These are phyloP conservation scores for Aspergillus sp. DNA, from an alignment of 2,329 filamentous ascomycete species.

Conservation along the genomic window DNA sequence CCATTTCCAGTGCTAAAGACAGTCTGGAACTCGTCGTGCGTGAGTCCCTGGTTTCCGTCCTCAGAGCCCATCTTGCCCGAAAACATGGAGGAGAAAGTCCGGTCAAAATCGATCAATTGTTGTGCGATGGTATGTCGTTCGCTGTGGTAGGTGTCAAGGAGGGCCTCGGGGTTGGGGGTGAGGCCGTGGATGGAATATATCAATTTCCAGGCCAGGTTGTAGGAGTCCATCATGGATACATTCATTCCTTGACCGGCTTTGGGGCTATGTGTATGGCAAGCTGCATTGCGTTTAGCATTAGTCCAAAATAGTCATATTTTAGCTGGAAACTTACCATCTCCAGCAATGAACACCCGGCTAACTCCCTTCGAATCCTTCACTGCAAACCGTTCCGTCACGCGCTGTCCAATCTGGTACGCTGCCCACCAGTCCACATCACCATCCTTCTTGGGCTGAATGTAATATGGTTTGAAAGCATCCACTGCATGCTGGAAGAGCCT, in stretches of 20 bases:
- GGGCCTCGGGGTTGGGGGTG: slow-evolving; percentile 19
- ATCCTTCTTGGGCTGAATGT: slow-evolving; percentile 51
- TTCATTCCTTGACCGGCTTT: slow-evolving; percentile 78
- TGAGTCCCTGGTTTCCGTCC: slow-evolving; percentile 19
- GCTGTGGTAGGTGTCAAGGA: slow-evolving; percentile 32
- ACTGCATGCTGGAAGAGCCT: slow-evolving; percentile 61
- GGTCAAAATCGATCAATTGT: slow-evolving; percentile 35
- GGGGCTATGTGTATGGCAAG: slow-evolving; percentile 72
- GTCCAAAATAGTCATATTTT: neutral
- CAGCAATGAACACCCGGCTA: slow-evolving; percentile 65
- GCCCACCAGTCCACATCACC: slow-evolving; percentile 67
- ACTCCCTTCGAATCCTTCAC: slow-evolving; percentile 62
- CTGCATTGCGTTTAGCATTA: slow-evolving; percentile 22
- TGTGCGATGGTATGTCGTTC: slow-evolving; percentile 33
- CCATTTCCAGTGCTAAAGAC: slow-evolving; percentile 32
- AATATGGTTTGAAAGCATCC: slow-evolving; percentile 59
- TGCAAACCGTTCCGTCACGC: slow-evolving; percentile 41
- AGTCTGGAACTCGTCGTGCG: slow-evolving; percentile 30
- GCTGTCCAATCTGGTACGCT: slow-evolving; percentile 69
- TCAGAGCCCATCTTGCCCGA: slow-evolving; percentile 30
- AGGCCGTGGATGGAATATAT: slow-evolving; percentile 31
- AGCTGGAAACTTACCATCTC: slow-evolving; percentile 45
- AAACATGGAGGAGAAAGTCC: slow-evolving; percentile 34
- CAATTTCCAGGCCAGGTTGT: slow-evolving; percentile 39
- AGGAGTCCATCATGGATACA: slow-evolving; percentile 60